Percentiles rank a stretch among this genome's conserved stretches.
Evolutionary conservation across 2,329 filamentous ascomycete species (phyloP).

Genomic region (Ophiostoma pallidulum): DNA sequence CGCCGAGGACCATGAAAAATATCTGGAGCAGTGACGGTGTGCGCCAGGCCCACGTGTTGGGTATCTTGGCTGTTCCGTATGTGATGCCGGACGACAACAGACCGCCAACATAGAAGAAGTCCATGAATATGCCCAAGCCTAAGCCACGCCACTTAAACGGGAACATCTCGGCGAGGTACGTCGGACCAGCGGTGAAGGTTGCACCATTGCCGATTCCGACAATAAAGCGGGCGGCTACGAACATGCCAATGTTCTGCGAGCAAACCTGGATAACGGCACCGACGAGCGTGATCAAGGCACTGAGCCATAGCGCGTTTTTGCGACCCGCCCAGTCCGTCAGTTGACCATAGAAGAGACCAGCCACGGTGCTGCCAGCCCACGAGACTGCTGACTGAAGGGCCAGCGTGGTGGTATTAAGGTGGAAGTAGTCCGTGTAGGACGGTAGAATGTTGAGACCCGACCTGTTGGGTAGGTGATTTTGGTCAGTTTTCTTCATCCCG

Average conservation of each 20-base stretch:
- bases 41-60: slow-evolving; percentile 16
- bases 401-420: slow-evolving; percentile 23
- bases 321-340: slow-evolving; percentile 9
- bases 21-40: slow-evolving; percentile 17
- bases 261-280: slow-evolving; percentile 17
- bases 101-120: slow-evolving; percentile 3
- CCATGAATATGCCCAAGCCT: slow-evolving; percentile 29
- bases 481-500: too few relatives aligned
- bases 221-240: slow-evolving; percentile 19
- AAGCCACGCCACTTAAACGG: slow-evolving; percentile 19
- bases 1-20: slow-evolving; percentile 18
- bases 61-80: slow-evolving; percentile 7
- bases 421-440: slow-evolving; percentile 25
- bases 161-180: slow-evolving; percentile 11
- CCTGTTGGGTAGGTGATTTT: too few relatives aligned
- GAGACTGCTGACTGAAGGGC: slow-evolving; percentile 9
- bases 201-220: slow-evolving; percentile 31
- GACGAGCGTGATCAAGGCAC: slow-evolving; percentile 12
- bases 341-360: slow-evolving; percentile 9
- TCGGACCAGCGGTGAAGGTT: slow-evolving; percentile 1
- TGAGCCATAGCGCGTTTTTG: slow-evolving; percentile 16
- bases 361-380: slow-evolving; percentile 17
- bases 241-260: slow-evolving; percentile 21
- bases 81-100: slow-evolving; percentile 4
- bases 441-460: slow-evolving; percentile 21